Percentiles rank a stretch among this genome's conserved stretches.
These are phyloP conservation scores for Sparassis latifolia DNA, from an alignment of 1,284 basidiomycete species.

Conservation along the genomic window DNA sequence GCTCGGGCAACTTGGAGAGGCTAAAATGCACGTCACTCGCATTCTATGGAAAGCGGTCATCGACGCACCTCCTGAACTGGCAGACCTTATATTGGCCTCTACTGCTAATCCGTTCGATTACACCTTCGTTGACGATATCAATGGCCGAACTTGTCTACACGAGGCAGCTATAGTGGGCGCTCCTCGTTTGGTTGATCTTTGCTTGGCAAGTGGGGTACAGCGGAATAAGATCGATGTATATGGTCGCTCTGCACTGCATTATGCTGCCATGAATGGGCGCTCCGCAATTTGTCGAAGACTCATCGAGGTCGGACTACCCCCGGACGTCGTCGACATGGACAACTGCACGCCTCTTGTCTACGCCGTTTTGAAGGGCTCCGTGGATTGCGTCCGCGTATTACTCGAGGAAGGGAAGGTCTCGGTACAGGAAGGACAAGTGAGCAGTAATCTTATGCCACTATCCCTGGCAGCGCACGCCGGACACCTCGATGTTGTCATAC, in stretches of 20 bases:
- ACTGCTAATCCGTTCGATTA: constrained; percentile 78
- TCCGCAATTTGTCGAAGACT: constrained; percentile 72
- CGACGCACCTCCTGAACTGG: constrained; percentile 67
- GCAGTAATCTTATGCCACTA: constrained; percentile 79
- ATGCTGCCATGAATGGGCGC: constrained; percentile 93
- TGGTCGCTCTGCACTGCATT: constrained; percentile 91
- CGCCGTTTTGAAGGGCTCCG: constrained; percentile 83
- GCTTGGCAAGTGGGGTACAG: constrained; percentile 69
- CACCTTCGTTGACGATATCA: constrained; percentile 93
- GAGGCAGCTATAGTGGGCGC: constrained; percentile 87
- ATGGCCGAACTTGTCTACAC: constrained; percentile 92
- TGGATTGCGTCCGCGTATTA: constrained; percentile 75
- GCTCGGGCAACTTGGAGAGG: constrained; percentile 50
- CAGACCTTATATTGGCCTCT: constrained; percentile 69
- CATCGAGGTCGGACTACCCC: constrained; percentile 60
- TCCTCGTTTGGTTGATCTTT: constrained; percentile 76
- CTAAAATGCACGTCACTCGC: constrained; percentile 66
- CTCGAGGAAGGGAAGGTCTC: constrained; percentile 62
- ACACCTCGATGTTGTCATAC: constrained; percentile 76
- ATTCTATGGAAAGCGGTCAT: constrained; percentile 90
- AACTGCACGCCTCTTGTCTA: constrained; percentile 93
- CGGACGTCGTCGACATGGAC: constrained; percentile 81
- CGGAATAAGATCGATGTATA: constrained; percentile 79
- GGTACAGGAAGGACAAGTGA: constrained; percentile 48
- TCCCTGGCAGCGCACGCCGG: constrained; percentile 90